Conservation (phyloP, 140 eudicot genomes). For the Erigeron philadelphicus region DNA sequence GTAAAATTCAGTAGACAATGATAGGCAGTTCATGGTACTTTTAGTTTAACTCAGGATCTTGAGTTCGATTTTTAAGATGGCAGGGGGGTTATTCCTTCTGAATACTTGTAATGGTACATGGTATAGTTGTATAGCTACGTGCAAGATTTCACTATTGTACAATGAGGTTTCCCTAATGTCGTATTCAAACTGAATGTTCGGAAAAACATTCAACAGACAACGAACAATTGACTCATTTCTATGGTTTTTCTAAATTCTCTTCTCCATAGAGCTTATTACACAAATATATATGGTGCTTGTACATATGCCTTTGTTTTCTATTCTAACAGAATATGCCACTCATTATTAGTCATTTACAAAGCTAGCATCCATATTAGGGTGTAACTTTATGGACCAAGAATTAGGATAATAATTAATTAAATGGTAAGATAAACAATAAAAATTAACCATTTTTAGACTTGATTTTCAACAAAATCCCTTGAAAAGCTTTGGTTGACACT, state of each 20-base stretch:
- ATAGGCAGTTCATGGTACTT: too few relatives aligned
- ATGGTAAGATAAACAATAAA: background rate
- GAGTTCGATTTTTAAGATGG: too few relatives aligned
- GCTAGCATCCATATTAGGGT: background rate
- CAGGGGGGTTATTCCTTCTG: too few relatives aligned
- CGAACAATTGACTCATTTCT: too few relatives aligned
- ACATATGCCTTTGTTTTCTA: background rate
- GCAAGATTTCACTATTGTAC: too few relatives aligned
- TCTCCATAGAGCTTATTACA: background rate
- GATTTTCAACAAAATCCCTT: background rate
- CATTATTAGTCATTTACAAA: slow-evolving; percentile 12
- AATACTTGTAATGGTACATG: too few relatives aligned
- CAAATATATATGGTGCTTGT: background rate
- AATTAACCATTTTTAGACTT: background rate
- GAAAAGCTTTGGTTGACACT: slow-evolving; percentile 19
- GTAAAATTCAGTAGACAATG: too few relatives aligned
- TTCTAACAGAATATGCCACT: slow-evolving; percentile 1
- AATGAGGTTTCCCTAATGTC: too few relatives aligned
- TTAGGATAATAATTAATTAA: background rate
- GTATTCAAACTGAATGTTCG: too few relatives aligned
- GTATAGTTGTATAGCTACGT: too few relatives aligned
- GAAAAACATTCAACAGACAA: too few relatives aligned
- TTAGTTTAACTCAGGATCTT: too few relatives aligned
- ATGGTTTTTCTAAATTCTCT: background rate
- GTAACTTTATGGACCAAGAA: background rate